Base-by-base conservation (phyloP, 176 grass and related monocot genomes). In the Puya raimondii region DNA sequence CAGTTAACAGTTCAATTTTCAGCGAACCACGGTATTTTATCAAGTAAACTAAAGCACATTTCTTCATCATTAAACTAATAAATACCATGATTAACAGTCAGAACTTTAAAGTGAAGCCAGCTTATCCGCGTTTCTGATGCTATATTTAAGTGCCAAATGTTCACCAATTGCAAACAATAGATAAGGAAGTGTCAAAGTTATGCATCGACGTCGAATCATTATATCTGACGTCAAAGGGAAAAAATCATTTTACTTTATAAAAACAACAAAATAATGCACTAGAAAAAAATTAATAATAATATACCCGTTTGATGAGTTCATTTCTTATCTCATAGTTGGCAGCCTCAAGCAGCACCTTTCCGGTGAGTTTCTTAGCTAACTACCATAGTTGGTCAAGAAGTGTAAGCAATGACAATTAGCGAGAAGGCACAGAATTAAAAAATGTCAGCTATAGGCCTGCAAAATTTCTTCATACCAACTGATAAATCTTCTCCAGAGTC, bases 251-350 rank as follows among this genome's bases (percentile, higher is more conserved):
- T 59, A 59, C 15, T 10, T 59, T 59, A 18, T 59, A 17, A 58
- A 59, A 59, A 59, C 7, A 59, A 59, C 10, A 20, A 59, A 18
- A 20, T 59, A 59, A 18, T 59, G 20, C 54, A 9, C 20, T n/a
- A 17, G 20, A 7, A 20, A 18, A 59, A 58, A n/a, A n/a, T n/a
- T n/a, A n/a, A 48, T 47, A 10, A 59, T 59, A 21, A 21, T 64
- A 49, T 87, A 97, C 93, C 89, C 80, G 81, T 79, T 90, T 97
- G 68, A 97, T 23, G 69, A 97, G 75, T 74, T 97, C 84, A 85
- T 92, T 91, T 72, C 92, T 92, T 61, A 97, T 92, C 79, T 92
- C 84, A 81, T 97, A 97, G 69, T 92, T 97, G 64, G 86, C 86
- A 59, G 84, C 80, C 70, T 92, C 86, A 72, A 81, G 64, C 50